Base-by-base conservation (phyloP, 345 rosid species). In the Sonneratia caseolaris region DNA sequence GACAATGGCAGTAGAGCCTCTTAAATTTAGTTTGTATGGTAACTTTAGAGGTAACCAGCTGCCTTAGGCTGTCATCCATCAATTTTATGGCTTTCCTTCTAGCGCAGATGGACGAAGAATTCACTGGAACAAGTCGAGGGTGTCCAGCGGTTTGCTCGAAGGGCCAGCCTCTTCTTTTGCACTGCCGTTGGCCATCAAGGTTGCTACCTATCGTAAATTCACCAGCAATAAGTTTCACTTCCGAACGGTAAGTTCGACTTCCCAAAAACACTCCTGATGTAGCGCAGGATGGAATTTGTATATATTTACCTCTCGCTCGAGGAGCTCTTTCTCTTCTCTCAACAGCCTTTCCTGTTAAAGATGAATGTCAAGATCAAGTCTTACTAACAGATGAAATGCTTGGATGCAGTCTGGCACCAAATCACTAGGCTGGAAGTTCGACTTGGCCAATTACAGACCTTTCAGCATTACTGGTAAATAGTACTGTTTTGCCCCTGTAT, bases 271-370 rank as follows among this genome's bases (percentile, higher is more conserved):
- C 67, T n/a, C 24, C 37, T 11, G 7, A 9, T n/a, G 16, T 5
- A 19, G 8, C 12, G 19, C 21, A 15, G 53, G 47, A 6, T 37
- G 36, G 37, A 18, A 10, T 45, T 27, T 32, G 15, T 35, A 16
- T 37, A 40, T 3, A 37, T 72, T 67, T 76, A 85, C 88, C 86
- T 82, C 55, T 53, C 18, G 62, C 68, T 82, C 66, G 6, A 85
- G 82, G 35, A 57, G 48, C 48, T 62, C 71, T 19, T 85, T 79
- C 69, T 82, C 84, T 68, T 77, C 80, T 66, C 40, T 68, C 76
- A 81, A 79, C 74, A 59, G 66, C 59, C 53, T 76, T 70, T 77
- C 83, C 83, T 85, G 81, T 35, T 40, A 18, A 51, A 37, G 6
- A 42, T 7, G 3, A 43, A 37, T 3, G 3, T 5, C 6, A 68